Evolutionary conservation across 805 yeast genomes (phyloP).

Genomic region (Candida sakaeoensis): DNA sequence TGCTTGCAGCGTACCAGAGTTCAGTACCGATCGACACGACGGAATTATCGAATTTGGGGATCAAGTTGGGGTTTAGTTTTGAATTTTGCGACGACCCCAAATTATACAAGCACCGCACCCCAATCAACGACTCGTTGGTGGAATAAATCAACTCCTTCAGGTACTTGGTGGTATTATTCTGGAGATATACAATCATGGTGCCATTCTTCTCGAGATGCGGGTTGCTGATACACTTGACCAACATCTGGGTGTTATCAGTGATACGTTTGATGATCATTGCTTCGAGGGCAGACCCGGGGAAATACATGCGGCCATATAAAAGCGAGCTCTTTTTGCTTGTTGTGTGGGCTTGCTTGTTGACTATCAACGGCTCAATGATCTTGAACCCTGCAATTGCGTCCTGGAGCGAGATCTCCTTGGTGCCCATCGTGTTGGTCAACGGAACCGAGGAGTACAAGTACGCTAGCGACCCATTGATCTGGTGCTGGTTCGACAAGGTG

Average conservation of each 20-base stretch:
- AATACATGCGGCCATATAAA: slow-evolving; percentile 80
- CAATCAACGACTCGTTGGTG: slow-evolving; percentile 78
- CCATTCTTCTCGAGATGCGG: slow-evolving; percentile 50
- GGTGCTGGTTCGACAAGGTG: slow-evolving; percentile 58
- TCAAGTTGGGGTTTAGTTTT: slow-evolving; percentile 28
- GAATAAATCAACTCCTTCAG: slow-evolving; percentile 76
- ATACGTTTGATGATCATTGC: slow-evolving; percentile 76
- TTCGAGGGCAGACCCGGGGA: slow-evolving; percentile 83
- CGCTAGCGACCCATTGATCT: slow-evolving; percentile 77
- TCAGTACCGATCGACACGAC: slow-evolving; percentile 78
- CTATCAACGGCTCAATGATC: slow-evolving; percentile 46
- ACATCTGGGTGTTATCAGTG: slow-evolving; percentile 56
- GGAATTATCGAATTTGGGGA: slow-evolving; percentile 53
- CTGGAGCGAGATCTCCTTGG: slow-evolving; percentile 55
- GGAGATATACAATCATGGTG: slow-evolving; percentile 65
- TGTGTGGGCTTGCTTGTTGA: neutral
- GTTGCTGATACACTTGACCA: slow-evolving; percentile 73
- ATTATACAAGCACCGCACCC: slow-evolving; percentile 75
- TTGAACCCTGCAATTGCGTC: slow-evolving; percentile 69
- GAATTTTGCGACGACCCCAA: slow-evolving; percentile 36
- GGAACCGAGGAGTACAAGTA: slow-evolving; percentile 71
- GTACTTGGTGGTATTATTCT: slow-evolving; percentile 58
- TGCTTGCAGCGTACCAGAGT: slow-evolving; percentile 78
- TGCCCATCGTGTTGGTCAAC: slow-evolving; percentile 46
- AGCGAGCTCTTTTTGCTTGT: slow-evolving; percentile 35